A percentile compares a stretch with the other conserved stretches of the same genome.
Conservation (phyloP, 306 rosid genomes). For the Vachellia pachyceras region DNA sequence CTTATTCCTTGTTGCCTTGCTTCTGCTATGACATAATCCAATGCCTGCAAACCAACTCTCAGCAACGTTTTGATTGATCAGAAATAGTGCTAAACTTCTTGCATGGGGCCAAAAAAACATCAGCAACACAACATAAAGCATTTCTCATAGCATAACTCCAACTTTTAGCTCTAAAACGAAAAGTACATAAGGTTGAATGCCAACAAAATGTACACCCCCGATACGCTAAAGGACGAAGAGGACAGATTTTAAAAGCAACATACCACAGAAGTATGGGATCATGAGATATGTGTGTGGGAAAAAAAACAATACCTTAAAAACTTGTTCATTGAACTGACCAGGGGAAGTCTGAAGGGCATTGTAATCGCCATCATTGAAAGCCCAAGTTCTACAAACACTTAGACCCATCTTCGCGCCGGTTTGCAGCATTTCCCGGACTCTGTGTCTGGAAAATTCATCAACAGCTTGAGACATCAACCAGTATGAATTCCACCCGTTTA, state of each 20-base stretch:
- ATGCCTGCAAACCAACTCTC: slow-evolving; percentile 66
- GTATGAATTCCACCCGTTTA: slow-evolving; percentile 97
- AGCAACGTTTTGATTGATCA: slow-evolving; percentile 16
- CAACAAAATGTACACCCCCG: neutral
- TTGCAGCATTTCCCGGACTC: slow-evolving; percentile 71
- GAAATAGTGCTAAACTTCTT: slow-evolving; percentile 30
- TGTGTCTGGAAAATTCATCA: slow-evolving; percentile 59
- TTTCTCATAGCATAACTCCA: neutral
- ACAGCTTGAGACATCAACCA: slow-evolving; percentile 91
- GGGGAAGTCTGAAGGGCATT: slow-evolving; percentile 94
- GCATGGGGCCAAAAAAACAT: slow-evolving; percentile 14
- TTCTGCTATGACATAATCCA: slow-evolving; percentile 94
- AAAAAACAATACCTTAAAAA: slow-evolving; percentile 67
- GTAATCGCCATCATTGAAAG: slow-evolving; percentile 87
- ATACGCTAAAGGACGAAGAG: slow-evolving; percentile 28
- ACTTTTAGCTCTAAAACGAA: slow-evolving; percentile 20
- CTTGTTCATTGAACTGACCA: slow-evolving; percentile 79
- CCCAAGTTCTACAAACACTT: slow-evolving; percentile 98
- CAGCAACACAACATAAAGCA: neutral
- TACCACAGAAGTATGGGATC: slow-evolving; percentile 15
- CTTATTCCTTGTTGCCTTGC: slow-evolving; percentile 76
- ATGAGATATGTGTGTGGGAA: neutral
- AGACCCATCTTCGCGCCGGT: slow-evolving; percentile 93
- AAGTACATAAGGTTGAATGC: slow-evolving; percentile 11
- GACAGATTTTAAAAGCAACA: slow-evolving; percentile 22